A percentile compares a stretch with the other conserved stretches of the same genome.
Conservation (phyloP, 1,139 yeast genomes). For the Pichia cactophila region DNA sequence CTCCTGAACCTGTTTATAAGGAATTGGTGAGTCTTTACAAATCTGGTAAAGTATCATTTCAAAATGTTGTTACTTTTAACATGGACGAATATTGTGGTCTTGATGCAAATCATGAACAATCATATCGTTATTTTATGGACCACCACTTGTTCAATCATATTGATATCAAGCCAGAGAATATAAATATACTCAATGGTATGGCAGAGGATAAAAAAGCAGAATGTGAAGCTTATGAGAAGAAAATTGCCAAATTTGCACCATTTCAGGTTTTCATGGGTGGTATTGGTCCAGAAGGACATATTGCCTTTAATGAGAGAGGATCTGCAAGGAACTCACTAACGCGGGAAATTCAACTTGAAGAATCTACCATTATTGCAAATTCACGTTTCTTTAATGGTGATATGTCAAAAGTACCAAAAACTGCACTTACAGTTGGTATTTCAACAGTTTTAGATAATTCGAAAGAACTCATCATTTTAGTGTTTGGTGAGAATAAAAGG, state of each 20-base stretch:
- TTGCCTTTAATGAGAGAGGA: conserved; percentile 59
- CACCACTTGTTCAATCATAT: conserved; percentile 52
- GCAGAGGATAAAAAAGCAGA: conserved; percentile 41
- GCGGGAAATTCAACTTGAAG: conserved; percentile 43
- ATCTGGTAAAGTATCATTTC: conserved; percentile 39
- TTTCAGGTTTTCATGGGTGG: conserved; percentile 57
- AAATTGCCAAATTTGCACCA: conserved; percentile 43
- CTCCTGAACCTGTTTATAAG: conserved; percentile 54
- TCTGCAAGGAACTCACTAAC: conserved; percentile 42
- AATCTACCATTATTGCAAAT: conserved; percentile 50
- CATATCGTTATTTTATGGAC: conserved; percentile 56
- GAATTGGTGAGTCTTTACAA: conserved; percentile 41
- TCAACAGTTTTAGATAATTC: conserved; percentile 55
- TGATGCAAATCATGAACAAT: conserved; percentile 42
- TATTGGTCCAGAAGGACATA: conserved; percentile 58
- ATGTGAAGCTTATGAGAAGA: conserved; percentile 44
- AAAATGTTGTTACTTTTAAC: conserved; percentile 53
- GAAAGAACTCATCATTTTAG: conserved; percentile 44
- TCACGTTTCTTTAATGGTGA: conserved; percentile 48
- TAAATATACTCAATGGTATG: conserved; percentile 50
- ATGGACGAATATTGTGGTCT: conserved; percentile 57
- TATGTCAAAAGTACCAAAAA: conserved; percentile 42
- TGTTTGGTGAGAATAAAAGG: conserved; percentile 38
- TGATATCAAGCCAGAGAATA: conserved; percentile 48
- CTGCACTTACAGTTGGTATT: conserved; percentile 53